Evolutionary conservation across 495 filamentous ascomycete genomes (phyloP).

Genomic region (Penicillium psychrofluorescens): DNA sequence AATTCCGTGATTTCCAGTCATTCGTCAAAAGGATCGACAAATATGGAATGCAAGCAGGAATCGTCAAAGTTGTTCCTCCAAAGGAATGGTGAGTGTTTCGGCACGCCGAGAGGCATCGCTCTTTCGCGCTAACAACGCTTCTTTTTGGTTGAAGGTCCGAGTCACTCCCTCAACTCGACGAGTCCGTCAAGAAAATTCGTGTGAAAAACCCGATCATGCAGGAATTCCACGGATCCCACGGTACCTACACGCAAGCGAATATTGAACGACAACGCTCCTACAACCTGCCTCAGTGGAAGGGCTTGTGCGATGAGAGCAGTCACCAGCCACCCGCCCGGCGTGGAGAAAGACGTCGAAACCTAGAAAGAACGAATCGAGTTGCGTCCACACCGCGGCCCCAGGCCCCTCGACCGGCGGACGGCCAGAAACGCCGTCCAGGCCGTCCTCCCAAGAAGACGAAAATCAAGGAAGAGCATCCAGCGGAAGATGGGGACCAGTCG

Average conservation of each 20-base stretch:
- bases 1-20: constrained; percentile 84
- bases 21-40: constrained; percentile 85
- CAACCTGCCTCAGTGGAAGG: constrained; percentile 93
- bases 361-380: constrained; percentile 49
- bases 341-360: constrained; percentile 77
- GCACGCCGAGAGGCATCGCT: too few species aligned
- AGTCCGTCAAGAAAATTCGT: constrained; percentile 81
- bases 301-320: constrained; percentile 82
- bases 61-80: constrained; percentile 91
- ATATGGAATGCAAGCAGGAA: constrained; percentile 95
- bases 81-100: constrained; percentile 70
- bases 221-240: constrained; percentile 90
- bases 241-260: constrained; percentile 92
- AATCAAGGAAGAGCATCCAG: constrained; percentile 37
- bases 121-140: not conserved
- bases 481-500: constrained; percentile 32
- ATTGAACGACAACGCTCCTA: constrained; percentile 92
- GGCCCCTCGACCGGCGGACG: constrained; percentile 19
- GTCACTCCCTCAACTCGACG: constrained; percentile 66
- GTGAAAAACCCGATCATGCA: constrained; percentile 97
- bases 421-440: constrained; percentile 40
- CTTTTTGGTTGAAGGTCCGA: constrained; percentile 48
- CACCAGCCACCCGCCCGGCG: constrained; percentile 93
- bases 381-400: constrained; percentile 28
- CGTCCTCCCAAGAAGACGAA: constrained; percentile 38